These are phyloP conservation scores for Dendryphion nanum DNA, from an alignment of 2,329 filamentous ascomycete genomes.

Conservation along the genomic window DNA sequence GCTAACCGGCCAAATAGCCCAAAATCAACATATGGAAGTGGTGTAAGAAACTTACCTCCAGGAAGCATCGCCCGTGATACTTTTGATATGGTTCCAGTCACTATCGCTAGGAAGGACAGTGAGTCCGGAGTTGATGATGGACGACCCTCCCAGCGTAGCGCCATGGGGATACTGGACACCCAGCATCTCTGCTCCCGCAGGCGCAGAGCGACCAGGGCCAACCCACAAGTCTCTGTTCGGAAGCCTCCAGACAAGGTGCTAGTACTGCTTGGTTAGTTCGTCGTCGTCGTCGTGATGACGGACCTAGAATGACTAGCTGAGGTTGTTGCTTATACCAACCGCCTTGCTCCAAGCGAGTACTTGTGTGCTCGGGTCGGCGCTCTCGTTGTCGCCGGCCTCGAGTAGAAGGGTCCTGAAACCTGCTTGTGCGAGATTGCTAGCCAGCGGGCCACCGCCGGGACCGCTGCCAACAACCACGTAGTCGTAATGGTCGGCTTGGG, in stretches of 20 bases:
- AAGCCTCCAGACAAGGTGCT: slow-evolving; percentile 57
- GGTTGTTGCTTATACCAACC: slow-evolving; percentile 54
- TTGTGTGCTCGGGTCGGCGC: slow-evolving; percentile 49
- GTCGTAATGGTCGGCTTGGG: slow-evolving; percentile 47
- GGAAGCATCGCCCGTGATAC: slow-evolving; percentile 57
- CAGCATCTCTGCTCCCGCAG: slow-evolving; percentile 48
- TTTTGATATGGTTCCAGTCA: slow-evolving; percentile 59
- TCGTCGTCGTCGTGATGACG: slow-evolving; percentile 58
- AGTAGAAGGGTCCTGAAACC: slow-evolving; percentile 58
- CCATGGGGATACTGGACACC: slow-evolving; percentile 60
- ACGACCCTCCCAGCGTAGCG: slow-evolving; percentile 56
- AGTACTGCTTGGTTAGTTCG: slow-evolving; percentile 51
- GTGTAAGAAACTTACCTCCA: no score
- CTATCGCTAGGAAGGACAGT: slow-evolving; percentile 56
- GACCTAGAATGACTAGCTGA: slow-evolving; percentile 62
- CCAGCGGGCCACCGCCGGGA: slow-evolving; percentile 57
- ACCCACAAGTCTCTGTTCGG: slow-evolving; percentile 54
- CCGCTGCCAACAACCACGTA: slow-evolving; percentile 62
- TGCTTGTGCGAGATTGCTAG: slow-evolving; percentile 54
- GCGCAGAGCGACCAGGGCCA: slow-evolving; percentile 47
- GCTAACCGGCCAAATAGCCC: no score
- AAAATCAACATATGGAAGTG: no score
- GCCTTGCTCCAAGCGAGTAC: slow-evolving; percentile 49
- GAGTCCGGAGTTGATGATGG: slow-evolving; percentile 48
- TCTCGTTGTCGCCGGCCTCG: slow-evolving; percentile 59